Conservation (phyloP, 345 rosid species). For the Geranium brycei region DNA sequence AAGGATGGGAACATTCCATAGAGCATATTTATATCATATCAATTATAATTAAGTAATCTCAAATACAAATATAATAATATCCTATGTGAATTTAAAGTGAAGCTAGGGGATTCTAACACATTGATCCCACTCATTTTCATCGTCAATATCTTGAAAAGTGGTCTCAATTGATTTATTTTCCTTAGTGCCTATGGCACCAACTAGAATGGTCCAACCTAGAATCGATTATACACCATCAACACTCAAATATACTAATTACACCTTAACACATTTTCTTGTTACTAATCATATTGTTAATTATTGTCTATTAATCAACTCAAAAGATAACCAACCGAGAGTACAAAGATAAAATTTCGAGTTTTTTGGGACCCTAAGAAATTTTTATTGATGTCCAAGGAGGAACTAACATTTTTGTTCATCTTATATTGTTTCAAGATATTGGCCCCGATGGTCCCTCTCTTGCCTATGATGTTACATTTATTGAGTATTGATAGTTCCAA, state of each 20-base stretch:
- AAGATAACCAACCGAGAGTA: too few species aligned
- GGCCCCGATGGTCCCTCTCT: neutral
- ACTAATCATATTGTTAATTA: too few species aligned
- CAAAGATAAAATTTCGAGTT: too few species aligned
- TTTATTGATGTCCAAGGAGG: neutral
- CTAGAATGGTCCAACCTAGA: slow-evolving; percentile 14
- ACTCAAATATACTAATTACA: neutral
- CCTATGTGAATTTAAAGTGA: neutral
- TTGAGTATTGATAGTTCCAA: neutral
- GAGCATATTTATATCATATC: slow-evolving; percentile 8
- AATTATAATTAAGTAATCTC: too few species aligned
- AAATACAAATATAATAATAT: too few species aligned
- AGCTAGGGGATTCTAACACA: slow-evolving; percentile 12
- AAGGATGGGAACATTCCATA: slow-evolving; percentile 8
- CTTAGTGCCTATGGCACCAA: slow-evolving; percentile 26
- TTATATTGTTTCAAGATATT: neutral
- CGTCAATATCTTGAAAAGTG: slow-evolving; percentile 1
- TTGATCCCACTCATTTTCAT: slow-evolving; percentile 17
- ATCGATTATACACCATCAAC: slow-evolving; percentile 14
- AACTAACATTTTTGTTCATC: neutral
- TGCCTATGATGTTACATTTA: neutral
- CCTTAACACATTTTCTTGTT: too few species aligned
- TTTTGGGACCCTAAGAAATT: too few species aligned
- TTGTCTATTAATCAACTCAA: too few species aligned
- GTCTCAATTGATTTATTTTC: neutral